Evolutionary conservation across 2,329 filamentous ascomycete genomes (phyloP).

Genomic region (Lithohypha guttulata): DNA sequence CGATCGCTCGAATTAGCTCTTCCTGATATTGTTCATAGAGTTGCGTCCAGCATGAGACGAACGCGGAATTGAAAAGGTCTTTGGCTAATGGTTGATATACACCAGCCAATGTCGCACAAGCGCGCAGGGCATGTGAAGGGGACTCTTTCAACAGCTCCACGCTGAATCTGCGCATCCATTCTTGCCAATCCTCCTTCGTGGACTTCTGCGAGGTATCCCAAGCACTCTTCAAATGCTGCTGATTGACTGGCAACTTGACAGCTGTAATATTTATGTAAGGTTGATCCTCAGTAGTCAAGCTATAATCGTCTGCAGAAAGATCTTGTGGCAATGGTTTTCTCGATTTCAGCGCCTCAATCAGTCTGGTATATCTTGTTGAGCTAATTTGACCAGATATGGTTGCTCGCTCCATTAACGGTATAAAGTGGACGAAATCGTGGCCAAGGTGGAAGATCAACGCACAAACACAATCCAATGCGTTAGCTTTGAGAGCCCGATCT

Average conservation of each 20-base stretch:
- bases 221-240: conserved; percentile 89
- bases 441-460: conserved; percentile 93
- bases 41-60: conserved; percentile 98
- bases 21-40: conserved; percentile 95
- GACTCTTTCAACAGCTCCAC: conserved; percentile 91
- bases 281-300: conserved; percentile 62
- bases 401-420: conserved; percentile 83
- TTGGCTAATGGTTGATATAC: conserved; percentile 84
- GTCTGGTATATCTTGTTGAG: conserved; percentile 82
- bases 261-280: conserved; percentile 38
- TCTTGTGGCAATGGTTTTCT: conserved; percentile 93
- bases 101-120: conserved; percentile 82
- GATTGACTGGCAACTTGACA: conserved; percentile 90
- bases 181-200: conserved; percentile 97
- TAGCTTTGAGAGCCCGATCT: conserved; percentile 63
- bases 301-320: conserved; percentile 75
- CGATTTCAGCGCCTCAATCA: conserved; percentile 86
- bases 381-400: conserved; percentile 68
- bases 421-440: conserved; percentile 89
- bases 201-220: conserved; percentile 97
- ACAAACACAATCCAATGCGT: conserved; percentile 87
- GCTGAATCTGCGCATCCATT: conserved; percentile 95
- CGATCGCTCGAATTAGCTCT: conserved; percentile 88
- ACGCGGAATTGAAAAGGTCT: conserved; percentile 95
- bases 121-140: conserved; percentile 85